phyloP scores from a whole-genome alignment of 257 asterid species.

The Solanum rostratum region DNA sequence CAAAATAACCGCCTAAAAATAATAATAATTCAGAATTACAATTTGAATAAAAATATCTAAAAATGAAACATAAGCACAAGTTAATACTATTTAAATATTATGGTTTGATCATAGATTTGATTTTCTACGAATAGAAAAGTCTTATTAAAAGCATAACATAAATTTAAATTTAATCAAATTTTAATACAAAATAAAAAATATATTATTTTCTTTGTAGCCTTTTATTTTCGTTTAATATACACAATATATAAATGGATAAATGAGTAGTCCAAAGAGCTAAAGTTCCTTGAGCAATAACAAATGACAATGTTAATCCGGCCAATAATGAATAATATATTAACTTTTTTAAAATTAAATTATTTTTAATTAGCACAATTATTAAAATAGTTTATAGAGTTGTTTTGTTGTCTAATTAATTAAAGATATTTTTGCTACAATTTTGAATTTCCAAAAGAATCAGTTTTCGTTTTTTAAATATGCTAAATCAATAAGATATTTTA shows the following conservation, averaged over 20 bases:
- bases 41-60: not conserved
- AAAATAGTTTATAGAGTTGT: too few species aligned
- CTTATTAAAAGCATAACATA: not conserved
- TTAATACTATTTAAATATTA: too few species aligned
- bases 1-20: not conserved
- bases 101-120: too few species aligned
- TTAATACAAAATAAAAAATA: too few species aligned
- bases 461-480: too few species aligned
- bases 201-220: not conserved
- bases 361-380: too few species aligned
- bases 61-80: not conserved
- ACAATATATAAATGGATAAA: not conserved
- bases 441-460: too few species aligned
- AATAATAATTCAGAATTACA: not conserved
- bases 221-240: not conserved
- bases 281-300: not conserved
- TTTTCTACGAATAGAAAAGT: not conserved
- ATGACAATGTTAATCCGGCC: not conserved
- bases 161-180: not conserved
- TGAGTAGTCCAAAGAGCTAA: not conserved
- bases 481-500: too few species aligned
- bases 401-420: not conserved
- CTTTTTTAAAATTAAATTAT: too few species aligned
- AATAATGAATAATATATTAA: too few species aligned
- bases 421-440: too few species aligned